These are phyloP conservation scores for Cladosporium velox DNA, from an alignment of 2,329 filamentous ascomycete species.

Conservation along the genomic window DNA sequence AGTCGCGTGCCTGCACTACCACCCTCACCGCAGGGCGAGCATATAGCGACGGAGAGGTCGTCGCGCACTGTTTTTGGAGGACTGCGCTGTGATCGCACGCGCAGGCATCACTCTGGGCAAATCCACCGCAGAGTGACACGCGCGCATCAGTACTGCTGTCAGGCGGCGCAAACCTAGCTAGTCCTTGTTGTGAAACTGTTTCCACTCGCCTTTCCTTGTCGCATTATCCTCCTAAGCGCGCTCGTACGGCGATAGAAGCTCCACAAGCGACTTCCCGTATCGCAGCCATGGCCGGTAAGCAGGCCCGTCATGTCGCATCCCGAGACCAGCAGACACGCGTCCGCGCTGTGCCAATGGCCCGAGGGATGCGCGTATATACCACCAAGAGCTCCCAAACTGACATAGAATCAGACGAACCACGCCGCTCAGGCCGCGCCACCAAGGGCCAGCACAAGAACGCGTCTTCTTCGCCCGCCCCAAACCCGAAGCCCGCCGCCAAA, in stretches of 20 bases:
- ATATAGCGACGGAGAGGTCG: conserved; percentile 1
- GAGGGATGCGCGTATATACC: conserved; percentile 4
- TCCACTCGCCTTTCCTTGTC: conserved; percentile 13
- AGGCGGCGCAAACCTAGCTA: conserved; percentile 20
- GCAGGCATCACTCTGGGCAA: background rate
- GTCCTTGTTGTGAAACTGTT: conserved; percentile 19
- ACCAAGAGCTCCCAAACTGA: background rate
- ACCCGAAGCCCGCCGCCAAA: conserved; percentile 42
- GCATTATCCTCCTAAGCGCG: background rate
- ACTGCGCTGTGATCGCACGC: conserved; percentile 9
- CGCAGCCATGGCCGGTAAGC: conserved; percentile 21
- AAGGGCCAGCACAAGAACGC: conserved; percentile 94
- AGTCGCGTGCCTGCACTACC: conserved; percentile 11
- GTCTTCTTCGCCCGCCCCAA: conserved; percentile 54
- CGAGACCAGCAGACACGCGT: background rate
- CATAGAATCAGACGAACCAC: conserved; percentile 67
- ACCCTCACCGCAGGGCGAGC: background rate
- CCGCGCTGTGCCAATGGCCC: background rate
- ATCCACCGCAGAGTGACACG: background rate
- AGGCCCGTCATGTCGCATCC: conserved; percentile 7
- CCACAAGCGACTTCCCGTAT: background rate
- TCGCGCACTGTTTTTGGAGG: conserved; percentile 14
- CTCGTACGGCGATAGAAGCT: conserved; percentile 9
- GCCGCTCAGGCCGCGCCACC: conserved; percentile 91
- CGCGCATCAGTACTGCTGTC: conserved; percentile 1